A percentile compares a stretch with the other conserved stretches of the same genome.
Evolutionary conservation across 2,329 filamentous ascomycete genomes (phyloP).

Genomic region (Talaromyces sp.): DNA sequence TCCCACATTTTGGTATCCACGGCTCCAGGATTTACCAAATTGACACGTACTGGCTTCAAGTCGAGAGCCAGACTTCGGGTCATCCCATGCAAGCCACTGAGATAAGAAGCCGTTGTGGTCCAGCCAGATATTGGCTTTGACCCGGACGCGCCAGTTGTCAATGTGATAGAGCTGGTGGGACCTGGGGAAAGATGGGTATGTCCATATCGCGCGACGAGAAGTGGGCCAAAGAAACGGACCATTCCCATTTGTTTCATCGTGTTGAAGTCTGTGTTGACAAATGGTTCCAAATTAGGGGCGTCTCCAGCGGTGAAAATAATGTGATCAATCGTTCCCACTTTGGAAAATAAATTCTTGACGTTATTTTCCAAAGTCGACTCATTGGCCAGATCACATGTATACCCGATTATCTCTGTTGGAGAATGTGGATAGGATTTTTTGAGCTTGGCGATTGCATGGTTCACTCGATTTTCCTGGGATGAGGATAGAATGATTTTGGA

Average conservation of each 20-base stretch:
- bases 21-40: constrained; percentile 36
- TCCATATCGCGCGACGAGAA: constrained; percentile 1
- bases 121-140: neutral
- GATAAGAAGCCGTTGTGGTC: neutral
- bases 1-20: constrained; percentile 36
- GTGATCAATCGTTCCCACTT: neutral
- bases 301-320: constrained; percentile 3
- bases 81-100: neutral
- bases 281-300: neutral
- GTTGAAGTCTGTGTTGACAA: neutral
- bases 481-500: constrained; percentile 39
- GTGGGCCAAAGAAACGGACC: neutral
- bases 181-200: neutral
- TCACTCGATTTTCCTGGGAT: neutral
- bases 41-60: constrained; percentile 46
- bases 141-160: neutral
- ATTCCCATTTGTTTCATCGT: neutral
- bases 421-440: neutral
- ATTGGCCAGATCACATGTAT: neutral
- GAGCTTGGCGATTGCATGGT: neutral
- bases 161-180: neutral
- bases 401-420: neutral
- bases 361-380: neutral
- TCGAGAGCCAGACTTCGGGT: constrained; percentile 38
- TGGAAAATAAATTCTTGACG: neutral